A percentile compares a stretch with the other conserved stretches of the same genome.
These are phyloP conservation scores for Crithidia expoeki DNA, from an alignment of 208 protist species.

Conservation along the genomic window DNA sequence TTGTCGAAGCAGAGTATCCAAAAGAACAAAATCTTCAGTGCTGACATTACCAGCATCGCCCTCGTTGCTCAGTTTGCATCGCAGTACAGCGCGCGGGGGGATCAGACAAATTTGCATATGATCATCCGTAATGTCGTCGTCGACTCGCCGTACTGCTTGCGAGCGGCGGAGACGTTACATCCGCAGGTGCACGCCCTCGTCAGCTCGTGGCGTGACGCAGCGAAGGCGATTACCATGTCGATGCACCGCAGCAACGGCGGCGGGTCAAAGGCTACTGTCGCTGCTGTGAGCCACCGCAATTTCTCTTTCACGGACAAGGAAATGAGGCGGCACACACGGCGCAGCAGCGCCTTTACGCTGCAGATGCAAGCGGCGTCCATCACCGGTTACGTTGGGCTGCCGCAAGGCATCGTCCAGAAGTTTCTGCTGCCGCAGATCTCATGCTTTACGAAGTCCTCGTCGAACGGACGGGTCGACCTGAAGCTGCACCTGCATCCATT, in stretches of 20 bases:
- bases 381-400: constrained; percentile 51
- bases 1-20: constrained; percentile 4
- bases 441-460: constrained; percentile 65
- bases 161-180: constrained; percentile 61
- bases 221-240: constrained; percentile 17
- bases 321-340: neutral
- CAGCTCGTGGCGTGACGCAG: constrained; percentile 53
- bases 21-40: constrained; percentile 35
- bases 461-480: constrained; percentile 52
- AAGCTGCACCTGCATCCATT: constrained; percentile 85
- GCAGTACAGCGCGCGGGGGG: constrained; percentile 47
- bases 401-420: constrained; percentile 53
- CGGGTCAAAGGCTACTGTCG: neutral
- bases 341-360: constrained; percentile 46
- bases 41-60: constrained; percentile 33
- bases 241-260: constrained; percentile 11
- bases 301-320: constrained; percentile 19
- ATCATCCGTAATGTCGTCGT: constrained; percentile 51
- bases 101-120: constrained; percentile 71
- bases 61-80: constrained; percentile 48
- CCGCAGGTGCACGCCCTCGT: constrained; percentile 77
- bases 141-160: constrained; percentile 57
- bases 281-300: neutral
- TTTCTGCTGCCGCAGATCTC: constrained; percentile 70
- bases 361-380: constrained; percentile 64